A percentile compares a stretch with the other conserved stretches of the same genome.
These are phyloP conservation scores for Digitaria exilis DNA, from an alignment of 202 grass and related monocot genomes.

Conservation along the genomic window DNA sequence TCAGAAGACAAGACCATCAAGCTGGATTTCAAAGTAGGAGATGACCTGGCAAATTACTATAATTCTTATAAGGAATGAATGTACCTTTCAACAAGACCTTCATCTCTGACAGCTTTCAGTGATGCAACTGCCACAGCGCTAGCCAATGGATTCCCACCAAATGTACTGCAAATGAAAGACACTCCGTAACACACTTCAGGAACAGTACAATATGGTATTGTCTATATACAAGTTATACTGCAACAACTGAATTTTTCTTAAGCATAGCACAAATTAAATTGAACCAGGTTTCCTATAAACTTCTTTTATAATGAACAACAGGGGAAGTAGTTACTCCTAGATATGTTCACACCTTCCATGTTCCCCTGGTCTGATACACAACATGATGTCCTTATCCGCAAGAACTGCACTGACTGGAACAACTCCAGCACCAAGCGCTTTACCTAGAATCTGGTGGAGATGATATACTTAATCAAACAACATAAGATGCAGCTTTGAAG, in stretches of 20 bases:
- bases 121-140: conserved; percentile 91
- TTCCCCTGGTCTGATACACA: conserved; percentile 92
- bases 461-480: neutral
- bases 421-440: conserved; percentile 95
- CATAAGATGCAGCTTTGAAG: neutral
- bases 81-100: conserved; percentile 87
- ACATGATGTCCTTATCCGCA: conserved; percentile 91
- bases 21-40: neutral
- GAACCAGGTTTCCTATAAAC: neutral
- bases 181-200: neutral
- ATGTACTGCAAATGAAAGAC: conserved; percentile 66
- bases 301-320: neutral
- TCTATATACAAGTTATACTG: neutral
- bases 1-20: neutral
- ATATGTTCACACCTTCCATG: conserved; percentile 83
- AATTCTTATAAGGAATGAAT: conserved; percentile 13
- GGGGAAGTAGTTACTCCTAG: neutral
- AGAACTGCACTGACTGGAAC: conserved; percentile 98
- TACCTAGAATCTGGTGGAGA: conserved; percentile 80
- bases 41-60: neutral
- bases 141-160: conserved; percentile 95
- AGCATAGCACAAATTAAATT: neutral
- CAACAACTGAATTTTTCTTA: neutral
- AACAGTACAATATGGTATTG: neutral
- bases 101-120: conserved; percentile 80